A percentile compares a stretch with the other conserved stretches of the same genome.
phyloP scores from a whole-genome alignment of 306 rosid genomes.

The Medicago lupulina region DNA sequence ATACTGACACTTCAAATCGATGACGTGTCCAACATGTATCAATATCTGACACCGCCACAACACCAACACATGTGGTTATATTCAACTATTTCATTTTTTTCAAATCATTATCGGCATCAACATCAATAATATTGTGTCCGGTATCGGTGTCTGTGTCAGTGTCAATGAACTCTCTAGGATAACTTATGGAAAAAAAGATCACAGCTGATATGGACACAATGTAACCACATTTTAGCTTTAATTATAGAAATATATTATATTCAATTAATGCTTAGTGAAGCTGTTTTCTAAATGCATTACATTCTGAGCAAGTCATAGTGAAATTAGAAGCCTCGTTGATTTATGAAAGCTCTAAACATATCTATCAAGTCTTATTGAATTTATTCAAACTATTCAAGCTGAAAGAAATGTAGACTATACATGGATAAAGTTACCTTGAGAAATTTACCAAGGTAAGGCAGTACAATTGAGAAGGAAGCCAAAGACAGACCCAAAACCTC shows the following conservation, averaged over 20 bases:
- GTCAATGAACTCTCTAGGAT: background rate
- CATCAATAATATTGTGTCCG: too few relatives aligned
- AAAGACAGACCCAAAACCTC: constrained; percentile 83
- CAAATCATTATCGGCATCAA: too few relatives aligned
- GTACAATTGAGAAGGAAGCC: constrained; percentile 74
- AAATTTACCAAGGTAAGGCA: constrained; percentile 86
- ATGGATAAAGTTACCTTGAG: constrained; percentile 69
- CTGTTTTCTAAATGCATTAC: background rate
- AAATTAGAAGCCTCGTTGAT: background rate
- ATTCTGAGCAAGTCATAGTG: background rate
- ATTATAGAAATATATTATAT: too few relatives aligned
- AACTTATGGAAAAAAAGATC: background rate
- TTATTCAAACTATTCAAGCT: background rate
- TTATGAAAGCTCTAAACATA: background rate
- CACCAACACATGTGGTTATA: too few relatives aligned
- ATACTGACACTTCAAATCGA: too few relatives aligned
- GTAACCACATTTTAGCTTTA: background rate
- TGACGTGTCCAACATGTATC: too few relatives aligned
- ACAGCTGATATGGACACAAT: background rate
- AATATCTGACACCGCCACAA: too few relatives aligned
- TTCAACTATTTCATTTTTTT: too few relatives aligned
- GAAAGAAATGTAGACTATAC: background rate
- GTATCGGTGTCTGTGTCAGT: too few relatives aligned
- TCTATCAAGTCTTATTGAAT: background rate
- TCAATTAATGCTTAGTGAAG: background rate